Evolutionary conservation across 2,329 filamentous ascomycete species (phyloP).

Genomic region (Ophiostoma pallidulum): DNA sequence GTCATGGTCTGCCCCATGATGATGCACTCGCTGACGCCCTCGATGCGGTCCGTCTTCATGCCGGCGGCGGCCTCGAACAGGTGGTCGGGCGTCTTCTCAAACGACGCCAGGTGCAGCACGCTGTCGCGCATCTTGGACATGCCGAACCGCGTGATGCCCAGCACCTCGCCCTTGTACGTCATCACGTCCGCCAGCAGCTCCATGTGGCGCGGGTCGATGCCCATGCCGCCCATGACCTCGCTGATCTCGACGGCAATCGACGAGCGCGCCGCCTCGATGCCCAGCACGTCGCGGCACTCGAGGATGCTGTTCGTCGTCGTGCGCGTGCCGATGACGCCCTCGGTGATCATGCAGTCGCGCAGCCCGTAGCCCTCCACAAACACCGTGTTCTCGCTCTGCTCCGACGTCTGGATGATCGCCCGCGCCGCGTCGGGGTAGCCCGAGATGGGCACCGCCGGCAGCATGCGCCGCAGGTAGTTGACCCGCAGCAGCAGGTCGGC

Average conservation of each 20-base stretch:
- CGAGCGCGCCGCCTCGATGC: conserved; percentile 84
- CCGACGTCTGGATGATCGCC: conserved; percentile 79
- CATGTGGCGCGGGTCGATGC: conserved; percentile 96
- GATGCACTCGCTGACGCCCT: conserved; percentile 92
- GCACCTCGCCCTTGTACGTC: conserved; percentile 96
- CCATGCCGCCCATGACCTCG: conserved; percentile 86
- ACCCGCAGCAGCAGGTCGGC: conserved; percentile 66
- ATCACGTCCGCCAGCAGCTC: conserved; percentile 94
- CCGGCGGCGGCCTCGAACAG: conserved; percentile 87
- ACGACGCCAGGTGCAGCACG: conserved; percentile 86
- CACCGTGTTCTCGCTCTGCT: conserved; percentile 58
- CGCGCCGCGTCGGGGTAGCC: conserved; percentile 80
- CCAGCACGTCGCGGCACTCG: conserved; percentile 77
- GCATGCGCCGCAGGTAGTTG: conserved; percentile 71
- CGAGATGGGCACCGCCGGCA: conserved; percentile 78
- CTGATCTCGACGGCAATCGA: conserved; percentile 87
- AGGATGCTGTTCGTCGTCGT: conserved; percentile 80
- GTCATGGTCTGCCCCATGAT: conserved; percentile 96
- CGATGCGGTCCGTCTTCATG: conserved; percentile 85
- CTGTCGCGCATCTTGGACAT: conserved; percentile 93
- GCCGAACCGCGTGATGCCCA: conserved; percentile 94
- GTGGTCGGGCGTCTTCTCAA: conserved; percentile 97
- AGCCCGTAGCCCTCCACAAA: conserved; percentile 94
- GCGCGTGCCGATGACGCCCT: conserved; percentile 71
- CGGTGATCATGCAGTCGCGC: conserved; percentile 81